These are phyloP conservation scores for Suhomyces emberorum DNA, from an alignment of 805 yeast species.

Conservation along the genomic window DNA sequence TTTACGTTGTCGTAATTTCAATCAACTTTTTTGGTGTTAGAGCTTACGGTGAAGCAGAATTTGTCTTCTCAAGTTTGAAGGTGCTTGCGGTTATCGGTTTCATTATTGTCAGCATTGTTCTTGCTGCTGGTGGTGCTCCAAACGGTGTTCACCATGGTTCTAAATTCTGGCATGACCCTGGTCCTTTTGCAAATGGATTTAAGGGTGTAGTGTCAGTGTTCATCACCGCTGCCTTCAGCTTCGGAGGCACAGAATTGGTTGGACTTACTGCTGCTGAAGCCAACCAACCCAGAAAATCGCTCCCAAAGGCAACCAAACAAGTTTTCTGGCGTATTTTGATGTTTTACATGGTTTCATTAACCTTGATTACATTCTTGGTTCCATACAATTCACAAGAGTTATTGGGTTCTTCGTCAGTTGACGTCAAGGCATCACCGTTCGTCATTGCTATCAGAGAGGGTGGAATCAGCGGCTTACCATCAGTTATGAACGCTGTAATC, in stretches of 20 bases:
- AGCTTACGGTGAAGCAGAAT: conserved; percentile 58
- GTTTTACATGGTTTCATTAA: conserved; percentile 33
- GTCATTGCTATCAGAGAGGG: conserved; percentile 67
- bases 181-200: conserved; percentile 49
- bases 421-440: conserved; percentile 71
- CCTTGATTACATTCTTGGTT: conserved; percentile 25
- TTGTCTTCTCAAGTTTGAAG: conserved; percentile 45
- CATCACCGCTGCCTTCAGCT: conserved; percentile 41
- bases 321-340: conserved; percentile 42
- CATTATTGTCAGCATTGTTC: conserved; percentile 44
- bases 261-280: conserved; percentile 44
- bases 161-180: conserved; percentile 51
- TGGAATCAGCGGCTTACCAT: conserved; percentile 62
- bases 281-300: conserved; percentile 32
- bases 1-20: conserved; percentile 44
- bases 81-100: conserved; percentile 48
- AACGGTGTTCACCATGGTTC: conserved; percentile 47
- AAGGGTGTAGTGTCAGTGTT: conserved; percentile 40
- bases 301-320: conserved; percentile 41
- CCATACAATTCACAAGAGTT: conserved; percentile 22
- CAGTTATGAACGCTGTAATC: conserved; percentile 66
- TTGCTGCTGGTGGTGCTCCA: conserved; percentile 56
- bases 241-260: conserved; percentile 40
- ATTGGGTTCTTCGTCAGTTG: conserved; percentile 46
- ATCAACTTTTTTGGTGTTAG: conserved; percentile 53